Evolutionary conservation across 2,329 filamentous ascomycete genomes (phyloP).

Genomic region (Penicillium vulpinum): DNA sequence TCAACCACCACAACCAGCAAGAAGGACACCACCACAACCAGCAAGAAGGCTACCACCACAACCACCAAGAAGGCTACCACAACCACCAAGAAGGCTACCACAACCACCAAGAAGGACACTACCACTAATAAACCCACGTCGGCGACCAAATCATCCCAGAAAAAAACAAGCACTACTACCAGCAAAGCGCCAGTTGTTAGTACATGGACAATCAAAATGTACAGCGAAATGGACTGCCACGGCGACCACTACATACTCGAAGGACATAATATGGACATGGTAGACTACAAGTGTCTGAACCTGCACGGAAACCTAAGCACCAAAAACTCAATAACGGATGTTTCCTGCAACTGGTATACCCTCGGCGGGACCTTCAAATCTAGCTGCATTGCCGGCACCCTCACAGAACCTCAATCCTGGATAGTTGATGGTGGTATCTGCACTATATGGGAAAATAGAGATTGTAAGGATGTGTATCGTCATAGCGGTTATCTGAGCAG

Average conservation of each 20-base stretch:
- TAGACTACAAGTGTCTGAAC: not conserved
- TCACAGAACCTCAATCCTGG: not conserved
- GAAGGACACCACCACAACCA: not conserved
- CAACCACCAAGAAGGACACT: not conserved
- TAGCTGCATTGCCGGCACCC: not conserved
- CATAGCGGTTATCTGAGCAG: too few species aligned
- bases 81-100: not conserved
- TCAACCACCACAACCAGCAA: not conserved
- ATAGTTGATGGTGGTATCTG: not conserved
- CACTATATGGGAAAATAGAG: not conserved
- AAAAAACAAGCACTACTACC: not conserved
- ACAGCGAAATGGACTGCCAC: conserved; percentile 7
- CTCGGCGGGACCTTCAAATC: not conserved
- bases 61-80: not conserved
- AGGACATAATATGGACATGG: conserved; percentile 1
- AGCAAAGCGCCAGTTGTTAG: not conserved
- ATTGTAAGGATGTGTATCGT: not conserved
- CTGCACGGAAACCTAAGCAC: not conserved
- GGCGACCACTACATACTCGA: conserved; percentile 15
- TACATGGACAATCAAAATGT: conserved; percentile 12
- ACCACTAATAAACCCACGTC: not conserved
- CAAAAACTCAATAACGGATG: not conserved
- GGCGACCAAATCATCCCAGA: not conserved
- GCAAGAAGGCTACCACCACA: not conserved
- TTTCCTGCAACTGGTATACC: not conserved